These are phyloP conservation scores for Phytopythium vexans DNA, from an alignment of 352 stramenopile genomes.

Conservation along the genomic window DNA sequence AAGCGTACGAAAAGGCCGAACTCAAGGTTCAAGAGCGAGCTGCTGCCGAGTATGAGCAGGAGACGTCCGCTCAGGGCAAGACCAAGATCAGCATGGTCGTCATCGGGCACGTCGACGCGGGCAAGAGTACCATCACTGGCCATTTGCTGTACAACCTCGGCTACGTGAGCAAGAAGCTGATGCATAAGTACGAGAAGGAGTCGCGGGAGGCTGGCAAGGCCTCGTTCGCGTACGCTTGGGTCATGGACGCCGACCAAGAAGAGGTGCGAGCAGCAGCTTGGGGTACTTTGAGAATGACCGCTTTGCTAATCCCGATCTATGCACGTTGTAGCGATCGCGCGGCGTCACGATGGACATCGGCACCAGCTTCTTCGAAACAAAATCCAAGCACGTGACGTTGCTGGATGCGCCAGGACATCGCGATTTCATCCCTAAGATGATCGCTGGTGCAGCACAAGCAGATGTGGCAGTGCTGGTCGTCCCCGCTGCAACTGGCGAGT, in stretches of 20 bases:
- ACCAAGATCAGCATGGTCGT: slow-evolving; percentile 93
- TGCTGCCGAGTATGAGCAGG: slow-evolving; percentile 33
- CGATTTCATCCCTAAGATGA: slow-evolving; percentile 99
- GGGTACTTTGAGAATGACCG: slow-evolving; percentile 7
- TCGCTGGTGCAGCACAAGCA: slow-evolving; percentile 91
- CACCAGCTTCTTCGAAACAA: slow-evolving; percentile 90
- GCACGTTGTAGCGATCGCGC: slow-evolving; percentile 78
- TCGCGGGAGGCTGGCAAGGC: slow-evolving; percentile 90
- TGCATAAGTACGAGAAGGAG: slow-evolving; percentile 93
- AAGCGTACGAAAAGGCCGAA: slow-evolving; percentile 66
- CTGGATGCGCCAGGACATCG: slow-evolving; percentile 96
- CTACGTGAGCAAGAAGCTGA: slow-evolving; percentile 82
- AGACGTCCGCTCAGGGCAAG: slow-evolving; percentile 49
- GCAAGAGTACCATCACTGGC: slow-evolving; percentile 97
- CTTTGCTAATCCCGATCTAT: slow-evolving; percentile 9
- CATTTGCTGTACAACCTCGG: slow-evolving; percentile 92
- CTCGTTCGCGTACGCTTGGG: slow-evolving; percentile 96
- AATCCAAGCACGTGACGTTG: slow-evolving; percentile 91
- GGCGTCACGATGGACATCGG: slow-evolving; percentile 98
- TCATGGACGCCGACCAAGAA: slow-evolving; percentile 89
- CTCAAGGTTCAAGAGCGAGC: slow-evolving; percentile 64
- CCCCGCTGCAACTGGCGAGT: slow-evolving; percentile 92
- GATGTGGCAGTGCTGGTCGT: slow-evolving; percentile 95
- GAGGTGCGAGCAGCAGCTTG: slow-evolving; percentile 23
- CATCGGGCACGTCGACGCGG: slow-evolving; percentile 96